Evolutionary conservation across 2,329 filamentous ascomycete genomes (phyloP).

Genomic region (Ophiostoma ips): DNA sequence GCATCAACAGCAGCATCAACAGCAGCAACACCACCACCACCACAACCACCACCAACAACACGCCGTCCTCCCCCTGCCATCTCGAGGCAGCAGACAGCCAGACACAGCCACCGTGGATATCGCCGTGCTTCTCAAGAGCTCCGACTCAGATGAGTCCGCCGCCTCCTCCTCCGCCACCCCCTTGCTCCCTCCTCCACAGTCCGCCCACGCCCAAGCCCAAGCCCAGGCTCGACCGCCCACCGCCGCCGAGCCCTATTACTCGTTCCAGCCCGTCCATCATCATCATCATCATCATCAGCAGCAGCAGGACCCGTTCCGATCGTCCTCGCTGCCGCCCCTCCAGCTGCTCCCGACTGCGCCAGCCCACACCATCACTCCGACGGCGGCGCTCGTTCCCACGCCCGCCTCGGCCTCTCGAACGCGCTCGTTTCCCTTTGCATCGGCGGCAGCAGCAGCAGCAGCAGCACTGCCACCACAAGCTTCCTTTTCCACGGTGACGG

Average conservation of each 20-base stretch:
- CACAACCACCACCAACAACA: neutral
- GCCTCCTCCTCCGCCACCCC: constrained; percentile 37
- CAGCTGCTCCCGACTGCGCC: constrained; percentile 3
- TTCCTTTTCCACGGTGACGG: too few relatives aligned
- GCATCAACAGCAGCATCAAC: too few relatives aligned
- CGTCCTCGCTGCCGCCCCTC: constrained; percentile 22
- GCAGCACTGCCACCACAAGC: constrained; percentile 8
- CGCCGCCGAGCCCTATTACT: too few relatives aligned
- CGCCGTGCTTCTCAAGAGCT: constrained; percentile 68
- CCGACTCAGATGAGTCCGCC: constrained; percentile 59
- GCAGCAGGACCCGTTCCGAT: constrained; percentile 20
- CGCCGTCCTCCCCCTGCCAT: constrained; percentile 12
- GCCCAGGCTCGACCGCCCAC: neutral
- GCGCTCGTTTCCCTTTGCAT: constrained; percentile 1
- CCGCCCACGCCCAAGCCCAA: neutral
- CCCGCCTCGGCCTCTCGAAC: constrained; percentile 22
- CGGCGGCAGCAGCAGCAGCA: constrained; percentile 5
- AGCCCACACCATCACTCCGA: neutral
- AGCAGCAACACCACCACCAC: neutral
- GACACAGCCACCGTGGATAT: constrained; percentile 80
- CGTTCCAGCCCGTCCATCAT: neutral
- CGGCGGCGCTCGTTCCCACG: constrained; percentile 23
- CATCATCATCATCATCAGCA: neutral
- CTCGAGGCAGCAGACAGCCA: constrained; percentile 22
- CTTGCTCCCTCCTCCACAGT: neutral